Base-by-base conservation (phyloP, 441 rosid species). In the Pelargonium fulgidum region DNA sequence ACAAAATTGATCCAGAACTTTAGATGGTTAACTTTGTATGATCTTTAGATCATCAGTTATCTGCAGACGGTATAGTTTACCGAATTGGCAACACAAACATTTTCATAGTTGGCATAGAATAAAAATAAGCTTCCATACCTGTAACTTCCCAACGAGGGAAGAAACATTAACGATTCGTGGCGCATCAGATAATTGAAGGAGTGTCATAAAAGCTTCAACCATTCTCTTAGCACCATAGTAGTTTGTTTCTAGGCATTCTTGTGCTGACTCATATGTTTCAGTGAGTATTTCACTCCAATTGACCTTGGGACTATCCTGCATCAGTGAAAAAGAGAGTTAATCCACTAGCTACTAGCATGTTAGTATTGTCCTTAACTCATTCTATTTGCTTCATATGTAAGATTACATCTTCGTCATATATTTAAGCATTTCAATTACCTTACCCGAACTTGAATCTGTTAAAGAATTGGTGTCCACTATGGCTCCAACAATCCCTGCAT, bases 401-500 rank as follows among this genome's bases (percentile, higher is more conserved):
- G 1, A 22, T 22, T 22, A 22, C 24, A 22, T 22, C 24, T 0
- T 22, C 24, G 13, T 10, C 14, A 10, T 47, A 12, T 12, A 10
- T 12, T 10, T 12, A n/a, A 10, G 12, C 24, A 22, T 47, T 47
- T 10, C 54, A 12, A 12, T 12, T 47, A 47, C 54, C 54, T 47
- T 13, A 10, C 54, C 16, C 54, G 54, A 47, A 0, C 13, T 7
- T 0, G 76, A 76, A 65, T 76, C 68, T 72, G 64, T 71, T 26
- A 77, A 66, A 66, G 78, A 78, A 41, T 77, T 71, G 9, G 64
- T 70, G 67, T 81, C 77, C 0, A 77, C 7, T 17, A 62, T 74
- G 6, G 62, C 75, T 26, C 91, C 87, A 22, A 68, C 54, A 75
- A 85, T 70, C 48, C 84, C 89, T 8, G 86, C 91, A 70, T 88